phyloP scores from a whole-genome alignment of 805 yeast genomes.

The Lipomyces mesembrius region DNA sequence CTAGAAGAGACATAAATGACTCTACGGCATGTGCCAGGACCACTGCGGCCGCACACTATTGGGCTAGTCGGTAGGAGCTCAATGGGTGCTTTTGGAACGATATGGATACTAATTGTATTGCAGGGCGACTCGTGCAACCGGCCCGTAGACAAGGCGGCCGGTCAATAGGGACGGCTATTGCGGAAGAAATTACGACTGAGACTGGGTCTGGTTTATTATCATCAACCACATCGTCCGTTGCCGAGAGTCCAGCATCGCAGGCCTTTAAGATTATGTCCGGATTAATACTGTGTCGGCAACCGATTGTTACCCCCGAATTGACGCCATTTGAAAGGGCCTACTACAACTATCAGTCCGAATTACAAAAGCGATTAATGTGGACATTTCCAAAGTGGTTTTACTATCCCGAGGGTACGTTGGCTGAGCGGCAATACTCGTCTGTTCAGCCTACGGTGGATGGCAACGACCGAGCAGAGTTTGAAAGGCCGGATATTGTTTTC shows the following conservation, averaged over 20 bases:
- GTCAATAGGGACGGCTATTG: neutral
- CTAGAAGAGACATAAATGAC: neutral
- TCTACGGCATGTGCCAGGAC: slow-evolving; percentile 7
- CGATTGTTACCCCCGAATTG: slow-evolving; percentile 80
- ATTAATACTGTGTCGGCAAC: slow-evolving; percentile 74
- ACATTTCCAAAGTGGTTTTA: slow-evolving; percentile 94
- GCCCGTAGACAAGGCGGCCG: neutral
- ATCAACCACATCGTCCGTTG: slow-evolving; percentile 9
- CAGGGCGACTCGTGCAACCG: neutral
- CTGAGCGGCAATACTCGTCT: slow-evolving; percentile 77
- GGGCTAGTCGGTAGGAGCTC: slow-evolving; percentile 5
- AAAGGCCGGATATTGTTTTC: slow-evolving; percentile 28
- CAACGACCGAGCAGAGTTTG: slow-evolving; percentile 7
- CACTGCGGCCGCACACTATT: slow-evolving; percentile 7
- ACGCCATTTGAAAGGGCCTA: slow-evolving; percentile 73
- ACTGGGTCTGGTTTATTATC: neutral
- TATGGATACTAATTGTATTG: neutral
- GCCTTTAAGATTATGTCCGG: slow-evolving; percentile 44
- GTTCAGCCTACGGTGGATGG: slow-evolving; percentile 54
- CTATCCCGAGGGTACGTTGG: slow-evolving; percentile 84
- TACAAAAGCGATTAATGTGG: slow-evolving; percentile 93
- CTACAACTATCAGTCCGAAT: slow-evolving; percentile 80
- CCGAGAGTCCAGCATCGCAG: slow-evolving; percentile 5
- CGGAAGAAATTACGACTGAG: neutral
- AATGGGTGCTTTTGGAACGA: neutral